A percentile compares a stretch with the other conserved stretches of the same genome.
Evolutionary conservation across 306 rosid genomes (phyloP).

Genomic region (Calophaca sinica): DNA sequence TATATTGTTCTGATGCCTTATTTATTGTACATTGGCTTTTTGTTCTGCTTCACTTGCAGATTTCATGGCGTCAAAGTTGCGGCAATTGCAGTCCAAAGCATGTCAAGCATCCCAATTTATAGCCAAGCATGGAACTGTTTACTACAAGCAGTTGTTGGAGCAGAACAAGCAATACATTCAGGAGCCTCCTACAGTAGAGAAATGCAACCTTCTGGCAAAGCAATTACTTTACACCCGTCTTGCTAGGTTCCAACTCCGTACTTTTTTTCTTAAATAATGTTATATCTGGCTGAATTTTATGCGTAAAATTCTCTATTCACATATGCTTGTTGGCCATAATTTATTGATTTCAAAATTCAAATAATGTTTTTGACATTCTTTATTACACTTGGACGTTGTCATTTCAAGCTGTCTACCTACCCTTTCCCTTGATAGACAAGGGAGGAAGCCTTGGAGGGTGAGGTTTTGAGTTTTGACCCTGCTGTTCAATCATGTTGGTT

Average conservation of each 20-base stretch:
- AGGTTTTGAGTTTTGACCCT: slow-evolving; percentile 4
- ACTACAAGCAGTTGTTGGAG: slow-evolving; percentile 86
- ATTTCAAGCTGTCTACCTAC: not conserved
- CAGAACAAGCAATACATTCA: slow-evolving; percentile 88
- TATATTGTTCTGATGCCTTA: not conserved
- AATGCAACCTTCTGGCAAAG: slow-evolving; percentile 76
- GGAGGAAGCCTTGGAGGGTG: not conserved
- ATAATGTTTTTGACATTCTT: slow-evolving; percentile 2
- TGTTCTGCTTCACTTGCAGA: slow-evolving; percentile 29
- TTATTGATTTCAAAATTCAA: not conserved
- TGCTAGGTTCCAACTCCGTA: slow-evolving; percentile 71
- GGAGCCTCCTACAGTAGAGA: slow-evolving; percentile 89
- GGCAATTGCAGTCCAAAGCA: slow-evolving; percentile 81
- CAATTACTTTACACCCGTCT: slow-evolving; percentile 92
- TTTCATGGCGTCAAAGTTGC: slow-evolving; percentile 81
- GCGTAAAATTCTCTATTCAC: not conserved
- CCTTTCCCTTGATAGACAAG: not conserved
- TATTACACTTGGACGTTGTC: not conserved
- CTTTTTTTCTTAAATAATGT: not conserved
- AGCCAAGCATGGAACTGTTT: slow-evolving; percentile 66
- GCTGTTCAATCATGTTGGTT: not conserved
- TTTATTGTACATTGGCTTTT: not conserved
- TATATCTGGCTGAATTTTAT: slow-evolving; percentile 22
- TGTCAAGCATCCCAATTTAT: slow-evolving; percentile 77
- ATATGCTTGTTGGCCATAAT: slow-evolving; percentile 5